phyloP scores from a whole-genome alignment of 2,329 filamentous ascomycete genomes.

The Aspergillus chevalieri region DNA sequence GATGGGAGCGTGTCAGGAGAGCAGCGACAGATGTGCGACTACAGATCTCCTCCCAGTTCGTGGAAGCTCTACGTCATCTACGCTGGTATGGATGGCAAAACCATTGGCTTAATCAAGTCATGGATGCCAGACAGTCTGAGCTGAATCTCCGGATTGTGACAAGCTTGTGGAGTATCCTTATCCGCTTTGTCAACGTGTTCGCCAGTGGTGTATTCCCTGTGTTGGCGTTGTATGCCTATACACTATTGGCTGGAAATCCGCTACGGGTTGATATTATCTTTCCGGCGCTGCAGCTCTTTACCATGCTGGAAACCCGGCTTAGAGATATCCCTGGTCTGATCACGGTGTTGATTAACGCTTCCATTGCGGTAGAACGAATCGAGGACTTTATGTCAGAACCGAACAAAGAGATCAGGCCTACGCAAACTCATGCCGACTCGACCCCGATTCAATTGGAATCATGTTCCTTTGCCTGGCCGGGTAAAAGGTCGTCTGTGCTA shows the following conservation, averaged over 20 bases:
- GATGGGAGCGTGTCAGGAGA: constrained; percentile 65
- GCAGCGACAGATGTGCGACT: constrained; percentile 69
- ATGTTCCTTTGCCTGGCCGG: constrained; percentile 76
- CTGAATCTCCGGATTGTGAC: constrained; percentile 60
- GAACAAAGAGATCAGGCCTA: constrained; percentile 64
- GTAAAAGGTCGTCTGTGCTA: constrained; percentile 52
- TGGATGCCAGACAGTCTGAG: constrained; percentile 62
- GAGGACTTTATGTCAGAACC: constrained; percentile 83
- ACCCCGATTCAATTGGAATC: constrained; percentile 43
- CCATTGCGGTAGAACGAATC: constrained; percentile 74
- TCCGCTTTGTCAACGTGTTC: constrained; percentile 64
- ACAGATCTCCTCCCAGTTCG: constrained; percentile 76
- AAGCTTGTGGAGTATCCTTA: constrained; percentile 56
- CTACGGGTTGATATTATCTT: constrained; percentile 78
- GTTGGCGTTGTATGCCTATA: constrained; percentile 75
- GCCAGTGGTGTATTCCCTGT: constrained; percentile 72
- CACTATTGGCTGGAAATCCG: constrained; percentile 59
- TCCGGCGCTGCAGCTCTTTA: constrained; percentile 75
- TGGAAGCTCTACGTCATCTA: constrained; percentile 75
- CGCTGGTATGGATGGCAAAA: constrained; percentile 80
- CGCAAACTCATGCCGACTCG: constrained; percentile 19
- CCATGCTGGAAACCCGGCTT: constrained; percentile 65
- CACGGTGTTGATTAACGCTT: constrained; percentile 71
- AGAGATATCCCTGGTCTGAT: constrained; percentile 70
- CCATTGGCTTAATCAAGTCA: constrained; percentile 64